Base-by-base conservation (phyloP, 1,139 yeast species). In the Diutina siamensis region DNA sequence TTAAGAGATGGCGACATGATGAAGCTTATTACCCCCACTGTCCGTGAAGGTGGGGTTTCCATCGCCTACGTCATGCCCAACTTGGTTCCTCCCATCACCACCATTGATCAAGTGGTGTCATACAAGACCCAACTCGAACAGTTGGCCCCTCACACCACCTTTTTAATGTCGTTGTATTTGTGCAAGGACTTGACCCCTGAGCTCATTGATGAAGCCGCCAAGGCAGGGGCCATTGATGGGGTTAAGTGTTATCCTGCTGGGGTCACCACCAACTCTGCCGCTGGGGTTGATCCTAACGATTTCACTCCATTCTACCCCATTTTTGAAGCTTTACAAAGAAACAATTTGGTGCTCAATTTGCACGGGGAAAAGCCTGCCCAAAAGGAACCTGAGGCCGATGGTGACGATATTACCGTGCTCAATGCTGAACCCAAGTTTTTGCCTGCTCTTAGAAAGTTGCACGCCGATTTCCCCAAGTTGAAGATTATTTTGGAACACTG, bases 181-280 rank as follows among this genome's bases (percentile, higher is more conserved):
- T 75, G 83, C 45, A 78, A 75, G 47, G 84, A 79, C 1, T 69
- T 92, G 53, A 85, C 95, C 0, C 97, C 97, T 0, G 94, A 85
- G 52, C 68, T 87, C 42, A 80, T 92, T 48, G 78, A 75, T 47
- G 75, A 78, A 54, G 97, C 97, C 28, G 94, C 92, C n/a, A 62
- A 71, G 49, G 59, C 65, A 13, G 82, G 82, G 2, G 82, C 82
- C 46, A 78, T 88, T 35, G 80, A 83, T 36, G 95, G 94, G 48
- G 84, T 88, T 52, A 94, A 92, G 61, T 88, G 96, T 61, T 92
- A 94, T 60, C 98, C 98, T 28, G 97, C 97, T 1, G 99, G 99
- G 44, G 99, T 94, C 32, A 92, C 99, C 13, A 92, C 99, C 45
- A 94, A 92, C 65, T 86, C 96, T 7, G 65, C 75, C 46, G 86